Base-by-base conservation (phyloP, 768 basidiomycete species). In the Tricholoma flavovirens region DNA sequence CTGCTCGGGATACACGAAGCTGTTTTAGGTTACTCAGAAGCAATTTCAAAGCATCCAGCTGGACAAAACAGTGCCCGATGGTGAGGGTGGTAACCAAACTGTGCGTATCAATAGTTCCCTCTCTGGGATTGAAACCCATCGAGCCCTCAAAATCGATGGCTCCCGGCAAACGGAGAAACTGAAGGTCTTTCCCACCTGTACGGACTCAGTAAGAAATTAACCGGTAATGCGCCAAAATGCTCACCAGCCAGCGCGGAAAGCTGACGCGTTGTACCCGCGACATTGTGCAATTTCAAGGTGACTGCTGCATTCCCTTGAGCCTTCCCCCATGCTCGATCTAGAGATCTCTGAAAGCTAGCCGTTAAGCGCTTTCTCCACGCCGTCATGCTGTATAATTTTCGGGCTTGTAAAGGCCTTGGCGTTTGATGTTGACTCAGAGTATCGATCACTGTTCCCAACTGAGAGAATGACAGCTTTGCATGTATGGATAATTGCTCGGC, bases 271-370 rank as follows among this genome's bases (percentile, higher is more conserved):
- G 72, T 74, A 10, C 81, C 81, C 38, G 73, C 67, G 30, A 87
- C 68, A 49, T 78, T 74, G 42, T 70, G 71, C 43, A 83, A 64
- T 38, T 71, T 77, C 40, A 89, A 66, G 49, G 76, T 71, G 50
- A 88, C 67, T 4, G 76, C 75, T 2, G 80, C 77, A 11, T 77
- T 76, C 17, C 84, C 88, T 52, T 78, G 79, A 49, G 83, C 84
- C 38, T 75, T 77, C 11, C 84, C 87, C 74, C 86, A 78, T 22
- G 87, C 87, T 52, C 82, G 76, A 58, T 87, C 84, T 74, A 87
- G 79, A 22, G 87, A 81, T 55, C 88, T 75, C 46, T 75, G 76
- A 50, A 88, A 73, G 57, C 87, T 83, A 49, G 77, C 78, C 33
- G 75, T 75, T 53, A 89, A 67, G 26, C 84, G 78, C 30, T 76